phyloP scores from a whole-genome alignment of 305 asterid genomes.

The Rubia tinctorum region DNA sequence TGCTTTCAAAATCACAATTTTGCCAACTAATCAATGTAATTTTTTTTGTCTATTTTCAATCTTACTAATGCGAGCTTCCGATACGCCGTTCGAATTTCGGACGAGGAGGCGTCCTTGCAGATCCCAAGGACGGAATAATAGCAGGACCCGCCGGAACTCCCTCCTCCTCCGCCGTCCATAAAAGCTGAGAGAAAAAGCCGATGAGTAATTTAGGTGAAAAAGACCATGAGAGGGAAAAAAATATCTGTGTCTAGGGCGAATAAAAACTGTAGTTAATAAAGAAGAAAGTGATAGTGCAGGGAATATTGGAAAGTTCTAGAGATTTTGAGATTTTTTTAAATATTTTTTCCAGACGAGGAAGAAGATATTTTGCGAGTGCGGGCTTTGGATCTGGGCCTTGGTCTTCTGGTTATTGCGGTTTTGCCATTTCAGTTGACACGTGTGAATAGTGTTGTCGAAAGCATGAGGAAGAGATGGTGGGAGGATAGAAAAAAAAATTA shows the following conservation, averaged over 20 bases:
- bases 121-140: constrained; percentile 78
- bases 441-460: background rate
- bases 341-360: background rate
- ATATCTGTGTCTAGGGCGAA: background rate
- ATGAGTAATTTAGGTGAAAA: background rate
- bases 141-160: constrained; percentile 57
- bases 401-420: background rate
- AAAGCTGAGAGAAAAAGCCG: background rate
- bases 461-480: background rate
- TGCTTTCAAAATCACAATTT: background rate
- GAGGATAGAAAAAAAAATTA: too few species aligned
- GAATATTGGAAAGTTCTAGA: constrained; percentile 11
- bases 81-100: constrained; percentile 81
- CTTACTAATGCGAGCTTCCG: constrained; percentile 79
- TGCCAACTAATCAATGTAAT: background rate
- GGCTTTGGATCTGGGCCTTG: background rate
- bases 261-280: background rate
- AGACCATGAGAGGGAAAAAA: constrained; percentile 2
- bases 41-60: too few species aligned
- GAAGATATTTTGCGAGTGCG: constrained; percentile 1
- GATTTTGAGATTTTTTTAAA: background rate
- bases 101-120: constrained; percentile 70
- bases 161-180: constrained; percentile 62
- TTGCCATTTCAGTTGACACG: background rate
- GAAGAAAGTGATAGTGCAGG: too few species aligned